Evolutionary conservation across 257 asterid genomes (phyloP).

Genomic region (Penstemon barbatus): DNA sequence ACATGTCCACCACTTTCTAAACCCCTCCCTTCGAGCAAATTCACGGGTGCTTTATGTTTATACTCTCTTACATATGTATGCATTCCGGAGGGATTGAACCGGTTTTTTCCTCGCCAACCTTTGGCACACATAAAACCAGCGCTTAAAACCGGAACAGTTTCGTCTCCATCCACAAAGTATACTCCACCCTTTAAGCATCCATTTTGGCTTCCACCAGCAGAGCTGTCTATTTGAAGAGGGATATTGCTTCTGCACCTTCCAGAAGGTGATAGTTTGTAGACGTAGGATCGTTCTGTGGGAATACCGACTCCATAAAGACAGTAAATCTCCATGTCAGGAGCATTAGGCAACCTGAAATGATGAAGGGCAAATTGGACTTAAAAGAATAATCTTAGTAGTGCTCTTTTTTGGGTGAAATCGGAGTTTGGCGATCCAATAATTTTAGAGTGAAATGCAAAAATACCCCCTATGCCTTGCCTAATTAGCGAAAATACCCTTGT

Average conservation of each 20-base stretch:
- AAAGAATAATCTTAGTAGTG: not conserved
- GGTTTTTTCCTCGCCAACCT: conserved; percentile 79
- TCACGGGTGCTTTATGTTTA: conserved; percentile 72
- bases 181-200: conserved; percentile 83
- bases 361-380: not conserved
- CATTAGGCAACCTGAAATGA: conserved; percentile 70
- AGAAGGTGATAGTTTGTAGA: conserved; percentile 62
- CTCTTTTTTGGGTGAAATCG: too few relatives aligned
- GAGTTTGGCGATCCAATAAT: too few relatives aligned
- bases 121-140: conserved; percentile 91
- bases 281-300: conserved; percentile 82
- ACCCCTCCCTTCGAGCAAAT: conserved; percentile 82
- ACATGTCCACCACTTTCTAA: conserved; percentile 77
- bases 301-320: conserved; percentile 80
- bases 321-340: conserved; percentile 87
- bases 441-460: too few relatives aligned
- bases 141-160: conserved; percentile 62
- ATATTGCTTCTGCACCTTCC: conserved; percentile 59
- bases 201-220: conserved; percentile 55
- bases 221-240: conserved; percentile 80
- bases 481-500: too few relatives aligned
- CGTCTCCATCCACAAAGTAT: conserved; percentile 76
- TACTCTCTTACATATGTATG: conserved; percentile 65
- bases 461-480: too few relatives aligned
- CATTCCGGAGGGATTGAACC: conserved; percentile 80